Conservation (phyloP, 169 alveolate genomes). For the Eimeria falciformis region DNA sequence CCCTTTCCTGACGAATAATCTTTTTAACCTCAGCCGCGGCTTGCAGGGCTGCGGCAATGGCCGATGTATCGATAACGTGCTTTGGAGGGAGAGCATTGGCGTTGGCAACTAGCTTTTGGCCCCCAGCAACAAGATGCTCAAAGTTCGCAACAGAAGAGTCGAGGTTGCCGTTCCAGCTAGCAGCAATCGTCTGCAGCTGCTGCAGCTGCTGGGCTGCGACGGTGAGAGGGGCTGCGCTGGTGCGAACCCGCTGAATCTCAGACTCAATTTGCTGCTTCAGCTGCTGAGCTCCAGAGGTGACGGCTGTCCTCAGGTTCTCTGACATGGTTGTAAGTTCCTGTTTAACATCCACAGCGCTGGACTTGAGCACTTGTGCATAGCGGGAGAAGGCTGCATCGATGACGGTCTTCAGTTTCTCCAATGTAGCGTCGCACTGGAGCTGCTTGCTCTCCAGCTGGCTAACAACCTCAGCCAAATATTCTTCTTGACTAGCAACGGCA, state of each 20-base stretch:
- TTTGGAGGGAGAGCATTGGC: conserved; percentile 4
- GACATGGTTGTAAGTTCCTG: not conserved
- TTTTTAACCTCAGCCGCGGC: not conserved
- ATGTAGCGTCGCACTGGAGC: not conserved
- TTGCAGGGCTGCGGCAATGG: not conserved
- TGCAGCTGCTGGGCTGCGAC: not conserved
- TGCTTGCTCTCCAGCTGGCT: not conserved
- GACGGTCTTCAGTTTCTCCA: not conserved
- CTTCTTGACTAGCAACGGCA: not conserved
- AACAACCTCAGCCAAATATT: not conserved
- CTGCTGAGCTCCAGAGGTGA: not conserved
- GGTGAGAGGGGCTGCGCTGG: not conserved
- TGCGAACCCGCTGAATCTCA: not conserved
- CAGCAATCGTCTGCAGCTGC: not conserved
- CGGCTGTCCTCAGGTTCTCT: not conserved
- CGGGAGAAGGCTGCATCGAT: not conserved
- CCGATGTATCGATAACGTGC: not conserved
- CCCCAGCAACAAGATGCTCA: not conserved
- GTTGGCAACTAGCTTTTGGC: not conserved
- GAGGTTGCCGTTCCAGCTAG: not conserved
- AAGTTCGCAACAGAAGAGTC: not conserved
- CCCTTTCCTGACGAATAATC: not conserved
- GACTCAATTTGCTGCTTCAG: not conserved
- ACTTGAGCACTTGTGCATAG: not conserved
- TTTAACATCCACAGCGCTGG: not conserved